Percentiles rank a stretch among this genome's conserved stretches.
These are phyloP conservation scores for Pinus albicaulis DNA, from an alignment of 75 land plant species.

Conservation along the genomic window DNA sequence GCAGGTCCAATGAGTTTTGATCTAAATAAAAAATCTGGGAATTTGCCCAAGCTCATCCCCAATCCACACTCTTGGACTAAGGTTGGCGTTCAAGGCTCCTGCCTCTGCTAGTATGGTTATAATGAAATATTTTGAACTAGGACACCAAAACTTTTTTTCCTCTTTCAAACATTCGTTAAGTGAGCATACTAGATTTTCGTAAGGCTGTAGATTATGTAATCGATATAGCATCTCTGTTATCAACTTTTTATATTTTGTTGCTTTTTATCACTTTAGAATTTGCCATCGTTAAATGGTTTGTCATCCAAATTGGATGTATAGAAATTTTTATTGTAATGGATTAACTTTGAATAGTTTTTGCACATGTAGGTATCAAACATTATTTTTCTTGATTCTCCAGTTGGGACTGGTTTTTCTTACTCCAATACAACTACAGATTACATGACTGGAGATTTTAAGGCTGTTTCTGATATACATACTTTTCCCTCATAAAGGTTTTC, in stretches of 20 bases:
- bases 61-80: constrained; percentile 63
- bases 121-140: background rate
- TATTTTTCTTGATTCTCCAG: constrained; percentile 47
- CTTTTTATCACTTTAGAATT: background rate
- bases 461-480: constrained; percentile 22
- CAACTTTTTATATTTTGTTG: background rate
- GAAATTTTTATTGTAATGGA: background rate
- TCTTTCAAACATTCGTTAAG: background rate
- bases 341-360: background rate
- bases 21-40: constrained; percentile 12
- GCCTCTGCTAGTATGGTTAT: background rate
- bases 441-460: constrained; percentile 21
- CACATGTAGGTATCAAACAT: constrained; percentile 33
- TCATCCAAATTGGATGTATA: background rate
- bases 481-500: constrained; percentile 57
- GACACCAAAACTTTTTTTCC: background rate
- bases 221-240: background rate
- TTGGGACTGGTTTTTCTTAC: constrained; percentile 47
- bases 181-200: background rate
- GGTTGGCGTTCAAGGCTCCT: constrained; percentile 20
- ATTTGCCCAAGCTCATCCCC: constrained; percentile 37
- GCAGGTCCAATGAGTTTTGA: constrained; percentile 55
- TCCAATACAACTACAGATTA: constrained; percentile 30
- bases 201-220: background rate
- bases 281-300: too few relatives aligned